phyloP scores from a whole-genome alignment of 2,329 filamentous ascomycete genomes.

The Ceratocystis alfenasii region DNA sequence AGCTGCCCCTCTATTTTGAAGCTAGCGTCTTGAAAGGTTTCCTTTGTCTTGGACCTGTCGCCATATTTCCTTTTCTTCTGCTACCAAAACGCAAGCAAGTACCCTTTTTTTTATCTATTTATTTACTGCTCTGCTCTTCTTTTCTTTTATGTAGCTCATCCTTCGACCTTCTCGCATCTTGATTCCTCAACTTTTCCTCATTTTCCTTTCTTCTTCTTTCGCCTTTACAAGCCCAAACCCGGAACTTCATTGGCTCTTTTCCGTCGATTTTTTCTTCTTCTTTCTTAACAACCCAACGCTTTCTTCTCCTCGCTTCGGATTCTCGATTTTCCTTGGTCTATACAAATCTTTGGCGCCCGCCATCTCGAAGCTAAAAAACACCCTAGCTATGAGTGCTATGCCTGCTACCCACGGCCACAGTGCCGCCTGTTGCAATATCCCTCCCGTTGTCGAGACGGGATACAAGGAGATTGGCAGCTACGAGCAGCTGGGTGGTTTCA shows the following conservation, averaged over 20 bases:
- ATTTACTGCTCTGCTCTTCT: neutral
- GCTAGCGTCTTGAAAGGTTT: too few species aligned
- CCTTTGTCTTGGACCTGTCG: neutral
- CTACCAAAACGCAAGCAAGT: neutral
- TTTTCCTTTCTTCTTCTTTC: neutral
- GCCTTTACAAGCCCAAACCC: neutral
- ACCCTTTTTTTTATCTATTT: neutral
- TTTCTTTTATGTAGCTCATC: neutral
- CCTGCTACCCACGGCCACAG: conserved; percentile 42
- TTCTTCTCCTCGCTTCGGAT: neutral
- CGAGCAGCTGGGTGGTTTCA: conserved; percentile 43
- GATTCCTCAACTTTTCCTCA: neutral
- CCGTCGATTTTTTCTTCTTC: neutral
- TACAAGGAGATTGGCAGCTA: conserved; percentile 47
- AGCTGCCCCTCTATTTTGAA: too few species aligned
- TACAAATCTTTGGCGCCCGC: neutral
- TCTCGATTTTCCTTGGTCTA: too few species aligned
- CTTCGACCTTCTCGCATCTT: neutral
- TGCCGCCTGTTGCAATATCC: conserved; percentile 42
- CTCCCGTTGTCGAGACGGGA: conserved; percentile 40
- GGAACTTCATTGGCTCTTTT: too few species aligned
- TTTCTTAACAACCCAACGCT: neutral
- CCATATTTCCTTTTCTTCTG: neutral
- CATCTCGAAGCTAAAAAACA: neutral
- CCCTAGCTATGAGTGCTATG: conserved; percentile 37